These are phyloP conservation scores for Solanum lycopersicoides DNA, from an alignment of 257 asterid species.

Conservation along the genomic window DNA sequence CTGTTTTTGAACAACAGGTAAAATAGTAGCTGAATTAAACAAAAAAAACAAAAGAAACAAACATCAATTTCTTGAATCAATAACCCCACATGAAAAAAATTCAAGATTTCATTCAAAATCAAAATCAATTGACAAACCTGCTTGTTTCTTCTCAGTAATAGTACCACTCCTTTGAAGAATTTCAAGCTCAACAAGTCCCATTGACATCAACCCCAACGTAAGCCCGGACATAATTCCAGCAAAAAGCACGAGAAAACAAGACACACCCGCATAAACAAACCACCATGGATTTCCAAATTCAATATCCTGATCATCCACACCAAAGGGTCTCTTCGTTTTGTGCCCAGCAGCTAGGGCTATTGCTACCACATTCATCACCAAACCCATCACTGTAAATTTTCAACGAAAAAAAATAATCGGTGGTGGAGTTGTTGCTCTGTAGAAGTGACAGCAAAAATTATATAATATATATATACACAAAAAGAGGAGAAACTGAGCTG, in stretches of 20 bases:
- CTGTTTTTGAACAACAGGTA: conserved; percentile 95
- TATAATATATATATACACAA: neutral
- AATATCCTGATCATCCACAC: conserved; percentile 57
- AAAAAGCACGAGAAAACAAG: conserved; percentile 82
- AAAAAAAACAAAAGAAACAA: too few relatives aligned
- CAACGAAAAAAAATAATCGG: neutral
- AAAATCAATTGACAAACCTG: conserved; percentile 30
- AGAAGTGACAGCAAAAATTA: neutral
- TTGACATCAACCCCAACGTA: conserved; percentile 89
- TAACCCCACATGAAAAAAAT: neutral
- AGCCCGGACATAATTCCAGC: conserved; percentile 97
- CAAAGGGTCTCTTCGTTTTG: conserved; percentile 31
- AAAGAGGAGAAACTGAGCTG: neutral
- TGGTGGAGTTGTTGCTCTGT: neutral
- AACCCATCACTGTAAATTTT: conserved; percentile 8
- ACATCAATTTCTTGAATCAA: neutral
- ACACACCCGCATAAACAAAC: conserved; percentile 84
- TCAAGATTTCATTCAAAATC: neutral
- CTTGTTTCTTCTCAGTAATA: conserved; percentile 68
- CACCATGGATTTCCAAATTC: conserved; percentile 84
- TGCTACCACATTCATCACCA: conserved; percentile 31
- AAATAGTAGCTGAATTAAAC: conserved; percentile 46
- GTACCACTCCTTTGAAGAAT: conserved; percentile 83
- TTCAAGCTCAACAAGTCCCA: conserved; percentile 89
- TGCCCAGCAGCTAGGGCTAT: conserved; percentile 25